Evolutionary conservation across 495 filamentous ascomycete genomes (phyloP).

Genomic region (Neurospora sp.): DNA sequence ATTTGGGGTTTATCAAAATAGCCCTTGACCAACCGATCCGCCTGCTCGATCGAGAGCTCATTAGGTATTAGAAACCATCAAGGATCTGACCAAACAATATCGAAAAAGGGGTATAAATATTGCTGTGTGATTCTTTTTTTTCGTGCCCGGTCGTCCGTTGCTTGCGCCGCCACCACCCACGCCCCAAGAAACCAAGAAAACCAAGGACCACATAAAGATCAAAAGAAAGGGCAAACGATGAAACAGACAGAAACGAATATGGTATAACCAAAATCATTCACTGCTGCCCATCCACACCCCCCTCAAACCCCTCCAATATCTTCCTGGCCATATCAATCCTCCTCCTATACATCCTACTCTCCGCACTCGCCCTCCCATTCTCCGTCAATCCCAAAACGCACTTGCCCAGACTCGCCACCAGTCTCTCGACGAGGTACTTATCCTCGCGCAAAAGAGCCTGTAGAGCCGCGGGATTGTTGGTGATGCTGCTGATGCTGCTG

Average conservation of each 20-base stretch:
- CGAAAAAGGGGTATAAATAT: background rate
- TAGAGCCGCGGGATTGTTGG: constrained; percentile 22
- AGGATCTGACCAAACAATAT: too few relatives aligned
- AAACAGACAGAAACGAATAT: too few relatives aligned
- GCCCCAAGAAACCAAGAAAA: background rate
- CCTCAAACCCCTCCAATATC: constrained; percentile 53
- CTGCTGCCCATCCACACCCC: background rate
- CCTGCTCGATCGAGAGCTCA: background rate
- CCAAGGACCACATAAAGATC: background rate
- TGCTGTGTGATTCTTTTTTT: background rate
- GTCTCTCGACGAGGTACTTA: constrained; percentile 61
- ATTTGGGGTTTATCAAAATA: background rate
- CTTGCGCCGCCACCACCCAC: background rate
- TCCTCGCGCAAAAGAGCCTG: constrained; percentile 55
- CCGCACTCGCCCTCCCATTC: constrained; percentile 45
- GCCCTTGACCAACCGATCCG: background rate
- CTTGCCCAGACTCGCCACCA: constrained; percentile 64
- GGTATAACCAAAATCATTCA: background rate
- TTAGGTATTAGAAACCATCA: background rate
- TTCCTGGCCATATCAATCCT: constrained; percentile 64
- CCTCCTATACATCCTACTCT: constrained; percentile 52
- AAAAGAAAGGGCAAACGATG: too few relatives aligned
- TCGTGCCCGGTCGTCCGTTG: background rate
- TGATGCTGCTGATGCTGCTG: constrained; percentile 8
- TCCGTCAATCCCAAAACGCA: constrained; percentile 61